Conservation (phyloP, 1,284 basidiomycete genomes). For the Rhodotorula sp. region DNA sequence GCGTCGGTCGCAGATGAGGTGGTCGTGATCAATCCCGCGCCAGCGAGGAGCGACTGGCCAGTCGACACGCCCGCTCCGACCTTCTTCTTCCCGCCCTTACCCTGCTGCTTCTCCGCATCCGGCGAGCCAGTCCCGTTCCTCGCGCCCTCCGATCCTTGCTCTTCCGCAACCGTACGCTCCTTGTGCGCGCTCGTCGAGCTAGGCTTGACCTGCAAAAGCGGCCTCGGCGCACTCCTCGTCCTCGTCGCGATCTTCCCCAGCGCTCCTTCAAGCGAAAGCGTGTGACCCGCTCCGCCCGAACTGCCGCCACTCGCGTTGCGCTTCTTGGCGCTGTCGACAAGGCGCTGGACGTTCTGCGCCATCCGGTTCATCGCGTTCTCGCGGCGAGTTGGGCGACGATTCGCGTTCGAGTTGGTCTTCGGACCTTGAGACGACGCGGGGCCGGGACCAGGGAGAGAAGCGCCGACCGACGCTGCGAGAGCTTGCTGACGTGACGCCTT, state of each 20-base stretch:
- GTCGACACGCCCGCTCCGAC: constrained; percentile 11
- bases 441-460: neutral
- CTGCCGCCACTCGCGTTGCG: constrained; percentile 45
- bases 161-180: too few species aligned
- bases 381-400: constrained; percentile 48
- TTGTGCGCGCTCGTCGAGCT: constrained; percentile 10
- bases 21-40: constrained; percentile 31
- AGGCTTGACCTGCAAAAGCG: constrained; percentile 80
- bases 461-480: neutral
- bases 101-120: neutral
- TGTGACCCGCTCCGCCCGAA: constrained; percentile 28
- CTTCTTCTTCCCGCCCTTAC: neutral
- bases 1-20: neutral
- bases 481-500: constrained; percentile 18
- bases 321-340: constrained; percentile 86
- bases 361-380: constrained; percentile 95
- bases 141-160: too few species aligned
- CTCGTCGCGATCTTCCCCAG: constrained; percentile 88
- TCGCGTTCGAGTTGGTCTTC: constrained; percentile 43
- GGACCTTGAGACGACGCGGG: neutral
- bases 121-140: neutral
- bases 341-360: constrained; percentile 94
- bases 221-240: constrained; percentile 91
- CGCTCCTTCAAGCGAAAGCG: constrained; percentile 74
- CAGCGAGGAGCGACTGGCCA: constrained; percentile 29